Evolutionary conservation across 2,329 filamentous ascomycete genomes (phyloP).

Genomic region (Moelleriella libera): DNA sequence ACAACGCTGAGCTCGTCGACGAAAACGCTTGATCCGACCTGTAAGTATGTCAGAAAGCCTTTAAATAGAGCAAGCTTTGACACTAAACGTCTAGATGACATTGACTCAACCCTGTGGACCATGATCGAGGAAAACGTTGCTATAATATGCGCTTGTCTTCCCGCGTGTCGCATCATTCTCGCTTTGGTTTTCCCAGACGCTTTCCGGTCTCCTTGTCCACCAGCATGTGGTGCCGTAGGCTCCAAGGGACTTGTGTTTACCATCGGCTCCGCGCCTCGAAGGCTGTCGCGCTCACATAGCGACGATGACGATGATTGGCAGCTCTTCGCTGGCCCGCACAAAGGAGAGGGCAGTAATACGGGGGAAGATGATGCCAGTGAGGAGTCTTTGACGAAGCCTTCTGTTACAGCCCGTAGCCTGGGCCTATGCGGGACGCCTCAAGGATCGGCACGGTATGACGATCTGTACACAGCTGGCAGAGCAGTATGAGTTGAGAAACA

Average conservation of each 20-base stretch:
- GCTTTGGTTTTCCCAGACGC: constrained; percentile 19
- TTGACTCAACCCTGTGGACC: constrained; percentile 23
- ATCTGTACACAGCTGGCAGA: too few species aligned
- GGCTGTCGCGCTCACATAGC: constrained; percentile 3
- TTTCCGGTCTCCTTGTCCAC: constrained; percentile 10
- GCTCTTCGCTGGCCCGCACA: constrained; percentile 16
- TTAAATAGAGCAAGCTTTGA: too few species aligned
- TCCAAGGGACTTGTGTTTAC: constrained; percentile 8
- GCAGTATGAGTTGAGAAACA: too few species aligned
- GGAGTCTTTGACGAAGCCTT: too few species aligned
- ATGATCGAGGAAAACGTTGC: constrained; percentile 24
- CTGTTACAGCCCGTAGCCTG: too few species aligned
- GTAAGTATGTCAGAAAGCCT: constrained; percentile 8
- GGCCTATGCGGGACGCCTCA: too few species aligned
- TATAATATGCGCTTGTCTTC: constrained; percentile 24
- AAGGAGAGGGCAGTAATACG: constrained; percentile 12
- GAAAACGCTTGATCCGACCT: constrained; percentile 21
- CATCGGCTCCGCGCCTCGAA: constrained; percentile 8
- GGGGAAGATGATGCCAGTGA: constrained; percentile 13
- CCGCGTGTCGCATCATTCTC: constrained; percentile 25
- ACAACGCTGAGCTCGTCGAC: constrained; percentile 24
- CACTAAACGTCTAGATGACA: constrained; percentile 11
- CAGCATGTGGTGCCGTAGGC: constrained; percentile 1
- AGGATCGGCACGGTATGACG: too few species aligned
- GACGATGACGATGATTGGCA: constrained; percentile 11